Evolutionary conservation across 176 grass and related monocot genomes (phyloP).

Genomic region (Aegilops bicornis): DNA sequence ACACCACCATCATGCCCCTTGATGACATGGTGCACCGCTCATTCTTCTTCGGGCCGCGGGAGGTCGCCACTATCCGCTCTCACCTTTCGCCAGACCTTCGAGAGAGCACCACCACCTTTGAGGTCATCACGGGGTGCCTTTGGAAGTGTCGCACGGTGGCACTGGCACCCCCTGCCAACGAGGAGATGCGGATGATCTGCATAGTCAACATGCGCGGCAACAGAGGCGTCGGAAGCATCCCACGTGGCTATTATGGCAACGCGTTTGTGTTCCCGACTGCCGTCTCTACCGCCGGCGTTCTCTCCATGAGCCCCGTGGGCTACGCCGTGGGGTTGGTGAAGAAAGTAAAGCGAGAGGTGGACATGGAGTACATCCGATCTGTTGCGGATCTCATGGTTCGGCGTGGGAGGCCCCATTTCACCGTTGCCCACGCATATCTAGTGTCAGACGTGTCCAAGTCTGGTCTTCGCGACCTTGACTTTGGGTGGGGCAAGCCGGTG

Average conservation of each 20-base stretch:
- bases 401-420: slow-evolving; percentile 48
- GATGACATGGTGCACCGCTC: slow-evolving; percentile 58
- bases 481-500: slow-evolving; percentile 62
- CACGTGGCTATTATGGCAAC: slow-evolving; percentile 76
- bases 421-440: slow-evolving; percentile 52
- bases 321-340: slow-evolving; percentile 56
- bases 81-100: slow-evolving; percentile 36
- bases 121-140: slow-evolving; percentile 60
- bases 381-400: slow-evolving; percentile 54
- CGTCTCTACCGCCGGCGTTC: slow-evolving; percentile 31
- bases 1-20: slow-evolving; percentile 52
- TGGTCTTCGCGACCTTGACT: slow-evolving; percentile 58
- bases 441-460: slow-evolving; percentile 51
- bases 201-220: slow-evolving; percentile 55
- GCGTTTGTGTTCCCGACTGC: slow-evolving; percentile 65
- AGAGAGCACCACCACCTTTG: slow-evolving; percentile 62
- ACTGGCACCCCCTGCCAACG: slow-evolving; percentile 37
- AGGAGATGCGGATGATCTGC: slow-evolving; percentile 75
- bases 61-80: slow-evolving; percentile 36
- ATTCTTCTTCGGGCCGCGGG: slow-evolving; percentile 58
- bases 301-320: slow-evolving; percentile 38
- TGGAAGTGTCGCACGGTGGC: slow-evolving; percentile 71
- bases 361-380: slow-evolving; percentile 57
- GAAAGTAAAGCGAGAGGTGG: slow-evolving; percentile 53
- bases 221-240: too few species aligned